phyloP scores from a whole-genome alignment of 1,284 basidiomycete species.

The Schizophyllum commune region DNA sequence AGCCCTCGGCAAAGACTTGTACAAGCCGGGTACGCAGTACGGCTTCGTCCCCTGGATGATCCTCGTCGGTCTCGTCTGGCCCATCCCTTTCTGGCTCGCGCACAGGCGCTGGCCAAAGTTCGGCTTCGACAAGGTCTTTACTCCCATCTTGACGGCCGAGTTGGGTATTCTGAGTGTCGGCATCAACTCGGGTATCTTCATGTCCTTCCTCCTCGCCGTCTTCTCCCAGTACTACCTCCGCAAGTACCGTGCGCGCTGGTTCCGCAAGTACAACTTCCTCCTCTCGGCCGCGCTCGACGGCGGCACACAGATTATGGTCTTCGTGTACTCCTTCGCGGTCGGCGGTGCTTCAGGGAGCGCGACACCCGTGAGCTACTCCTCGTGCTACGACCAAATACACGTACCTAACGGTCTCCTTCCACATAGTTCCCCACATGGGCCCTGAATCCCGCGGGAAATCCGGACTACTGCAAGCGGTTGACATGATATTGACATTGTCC shows the following conservation, averaged over 20 bases:
- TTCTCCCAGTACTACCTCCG: slow-evolving; percentile 18
- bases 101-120: slow-evolving; percentile 41
- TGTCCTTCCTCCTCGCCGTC: background rate
- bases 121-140: slow-evolving; percentile 38
- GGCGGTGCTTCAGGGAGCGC: background rate
- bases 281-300: slow-evolving; percentile 48
- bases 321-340: slow-evolving; percentile 49
- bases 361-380: no score
- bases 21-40: slow-evolving; percentile 39
- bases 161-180: slow-evolving; percentile 24
- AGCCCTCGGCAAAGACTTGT: slow-evolving; percentile 45
- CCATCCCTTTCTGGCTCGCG: slow-evolving; percentile 45
- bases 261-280: slow-evolving; percentile 55
- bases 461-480: slow-evolving; percentile 28
- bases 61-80: slow-evolving; percentile 42
- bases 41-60: slow-evolving; percentile 44
- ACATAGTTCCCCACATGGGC: slow-evolving; percentile 45
- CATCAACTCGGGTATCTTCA: slow-evolving; percentile 28
- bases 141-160: slow-evolving; percentile 36
- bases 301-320: slow-evolving; percentile 46
- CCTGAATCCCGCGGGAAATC: slow-evolving; percentile 30
- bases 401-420: no score
- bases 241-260: slow-evolving; percentile 35
- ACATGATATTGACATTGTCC: slow-evolving; percentile 13
- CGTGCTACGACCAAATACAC: no score